These are phyloP conservation scores for Lentinula raphanica DNA, from an alignment of 768 basidiomycete species.

Conservation along the genomic window DNA sequence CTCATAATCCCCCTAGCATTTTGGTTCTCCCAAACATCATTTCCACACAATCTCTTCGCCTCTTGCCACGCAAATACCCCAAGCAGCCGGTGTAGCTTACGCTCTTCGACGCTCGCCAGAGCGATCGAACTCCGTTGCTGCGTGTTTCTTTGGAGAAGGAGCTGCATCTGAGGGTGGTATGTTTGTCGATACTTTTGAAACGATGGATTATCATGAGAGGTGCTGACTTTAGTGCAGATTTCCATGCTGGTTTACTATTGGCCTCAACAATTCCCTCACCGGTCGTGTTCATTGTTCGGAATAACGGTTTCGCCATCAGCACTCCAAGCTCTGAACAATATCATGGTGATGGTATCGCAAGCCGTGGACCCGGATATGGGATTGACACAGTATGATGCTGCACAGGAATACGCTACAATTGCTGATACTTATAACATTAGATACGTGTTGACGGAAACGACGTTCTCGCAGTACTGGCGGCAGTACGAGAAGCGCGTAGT, in stretches of 20 bases:
- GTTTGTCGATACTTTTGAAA: constrained; percentile 10
- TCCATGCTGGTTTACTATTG: constrained; percentile 84
- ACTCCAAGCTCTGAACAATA: constrained; percentile 88
- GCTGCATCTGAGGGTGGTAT: constrained; percentile 84
- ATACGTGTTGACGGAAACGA: constrained; percentile 84
- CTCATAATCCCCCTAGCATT: too few relatives aligned
- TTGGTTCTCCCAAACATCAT: constrained; percentile 77
- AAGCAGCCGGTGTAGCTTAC: constrained; percentile 90
- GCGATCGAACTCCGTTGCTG: constrained; percentile 69
- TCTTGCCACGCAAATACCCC: constrained; percentile 90
- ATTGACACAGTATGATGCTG: constrained; percentile 69
- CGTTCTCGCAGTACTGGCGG: constrained; percentile 73
- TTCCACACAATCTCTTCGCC: constrained; percentile 95
- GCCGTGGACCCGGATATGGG: constrained; percentile 88
- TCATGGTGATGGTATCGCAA: constrained; percentile 88
- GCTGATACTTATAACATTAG: background rate
- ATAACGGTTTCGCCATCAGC: constrained; percentile 94
- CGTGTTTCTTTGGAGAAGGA: constrained; percentile 91
- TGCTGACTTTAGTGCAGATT: constrained; percentile 43
- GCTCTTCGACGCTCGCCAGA: constrained; percentile 75
- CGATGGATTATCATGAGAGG: background rate
- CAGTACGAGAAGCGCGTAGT: constrained; percentile 64
- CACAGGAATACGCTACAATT: background rate
- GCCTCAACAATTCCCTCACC: constrained; percentile 75
- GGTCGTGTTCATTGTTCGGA: constrained; percentile 68